Conservation (phyloP, 768 basidiomycete genomes). For the Boletus reticulatus region DNA sequence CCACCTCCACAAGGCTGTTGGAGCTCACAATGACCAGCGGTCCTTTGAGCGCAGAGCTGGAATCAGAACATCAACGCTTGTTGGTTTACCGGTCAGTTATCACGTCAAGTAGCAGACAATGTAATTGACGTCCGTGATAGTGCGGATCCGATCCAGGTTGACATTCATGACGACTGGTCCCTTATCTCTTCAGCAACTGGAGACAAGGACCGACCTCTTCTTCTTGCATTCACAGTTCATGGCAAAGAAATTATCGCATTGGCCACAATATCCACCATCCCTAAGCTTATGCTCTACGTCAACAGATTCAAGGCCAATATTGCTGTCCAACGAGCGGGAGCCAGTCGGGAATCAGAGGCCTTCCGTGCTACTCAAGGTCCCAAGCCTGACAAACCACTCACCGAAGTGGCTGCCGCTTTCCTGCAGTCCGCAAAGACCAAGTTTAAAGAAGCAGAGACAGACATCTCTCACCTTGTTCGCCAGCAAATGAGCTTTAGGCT, state of each 20-base stretch:
- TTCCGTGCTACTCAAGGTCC: conserved; percentile 72
- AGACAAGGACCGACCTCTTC: conserved; percentile 50
- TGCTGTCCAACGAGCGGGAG: conserved; percentile 69
- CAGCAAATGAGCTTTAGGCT: conserved; percentile 76
- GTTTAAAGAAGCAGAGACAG: conserved; percentile 65
- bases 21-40: conserved; percentile 77
- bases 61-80: conserved; percentile 75
- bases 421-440: conserved; percentile 68
- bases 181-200: conserved; percentile 39
- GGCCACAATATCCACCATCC: conserved; percentile 72
- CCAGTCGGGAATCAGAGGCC: conserved; percentile 73
- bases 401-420: conserved; percentile 85
- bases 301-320: conserved; percentile 76
- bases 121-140: conserved; percentile 35
- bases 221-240: conserved; percentile 70
- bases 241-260: conserved; percentile 67
- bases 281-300: conserved; percentile 69
- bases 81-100: conserved; percentile 68
- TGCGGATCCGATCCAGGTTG: conserved; percentile 74
- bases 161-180: conserved; percentile 83
- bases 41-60: conserved; percentile 58
- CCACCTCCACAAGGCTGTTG: conserved; percentile 50
- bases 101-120: neutral
- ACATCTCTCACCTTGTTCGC: conserved; percentile 57
- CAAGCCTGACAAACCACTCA: conserved; percentile 76